Conservation (phyloP, 228 moss, liverwort and hornwort genomes). For the Sphagnum magellanicum region DNA sequence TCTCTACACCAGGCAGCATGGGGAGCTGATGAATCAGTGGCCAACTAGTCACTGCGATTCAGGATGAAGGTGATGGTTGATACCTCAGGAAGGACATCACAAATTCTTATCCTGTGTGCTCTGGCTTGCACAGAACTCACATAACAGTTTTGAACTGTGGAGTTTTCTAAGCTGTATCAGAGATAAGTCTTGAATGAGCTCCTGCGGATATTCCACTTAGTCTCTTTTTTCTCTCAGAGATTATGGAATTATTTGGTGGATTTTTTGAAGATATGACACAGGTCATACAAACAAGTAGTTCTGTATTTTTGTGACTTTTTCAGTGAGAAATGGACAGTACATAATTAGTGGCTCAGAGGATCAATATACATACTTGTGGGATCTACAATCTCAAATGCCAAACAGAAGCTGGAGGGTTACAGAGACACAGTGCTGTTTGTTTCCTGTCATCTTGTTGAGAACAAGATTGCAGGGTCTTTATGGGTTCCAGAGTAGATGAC, state of each 20-base stretch:
- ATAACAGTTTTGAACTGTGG: no score
- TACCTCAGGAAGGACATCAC: no score
- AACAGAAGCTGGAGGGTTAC: constrained; percentile 90
- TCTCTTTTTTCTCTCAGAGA: constrained; percentile 31
- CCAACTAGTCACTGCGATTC: no score
- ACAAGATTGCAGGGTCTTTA: constrained; percentile 86
- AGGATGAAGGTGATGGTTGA: no score
- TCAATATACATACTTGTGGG: constrained; percentile 80
- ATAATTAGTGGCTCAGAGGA: constrained; percentile 97
- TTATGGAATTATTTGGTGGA: constrained; percentile 86
- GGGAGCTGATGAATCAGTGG: no score
- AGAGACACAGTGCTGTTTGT: constrained; percentile 77
- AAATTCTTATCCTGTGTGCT: no score
- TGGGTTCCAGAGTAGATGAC: constrained; percentile 66
- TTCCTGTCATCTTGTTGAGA: constrained; percentile 81
- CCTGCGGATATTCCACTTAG: no score
- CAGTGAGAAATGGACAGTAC: constrained; percentile 96
- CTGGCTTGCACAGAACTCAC: no score
- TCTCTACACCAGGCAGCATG: no score
- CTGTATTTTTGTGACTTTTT: constrained; percentile 93
- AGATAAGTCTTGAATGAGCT: no score
- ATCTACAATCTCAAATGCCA: constrained; percentile 70
- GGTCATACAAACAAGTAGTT: constrained; percentile 80
- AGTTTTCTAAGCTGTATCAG: no score
- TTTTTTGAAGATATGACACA: constrained; percentile 68